Conservation (phyloP, 306 rosid genomes). For the Adenanthera pavonina region DNA sequence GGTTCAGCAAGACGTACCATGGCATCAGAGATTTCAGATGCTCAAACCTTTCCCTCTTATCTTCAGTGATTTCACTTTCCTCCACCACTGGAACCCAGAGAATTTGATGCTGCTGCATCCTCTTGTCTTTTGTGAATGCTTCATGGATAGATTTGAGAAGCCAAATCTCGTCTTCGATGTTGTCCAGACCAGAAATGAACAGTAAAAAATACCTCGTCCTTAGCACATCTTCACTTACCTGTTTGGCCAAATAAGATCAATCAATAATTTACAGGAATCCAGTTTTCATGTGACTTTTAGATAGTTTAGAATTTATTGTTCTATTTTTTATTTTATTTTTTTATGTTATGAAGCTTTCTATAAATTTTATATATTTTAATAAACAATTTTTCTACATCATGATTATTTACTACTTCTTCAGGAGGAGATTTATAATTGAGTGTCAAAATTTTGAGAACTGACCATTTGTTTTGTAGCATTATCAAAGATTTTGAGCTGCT, state of each 20-base stretch:
- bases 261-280: neutral
- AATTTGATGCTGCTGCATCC: slow-evolving; percentile 22
- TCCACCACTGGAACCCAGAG: slow-evolving; percentile 54
- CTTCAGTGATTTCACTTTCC: slow-evolving; percentile 13
- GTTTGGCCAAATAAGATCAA: neutral
- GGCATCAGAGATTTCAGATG: slow-evolving; percentile 41
- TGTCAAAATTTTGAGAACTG: neutral
- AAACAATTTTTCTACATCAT: too few relatives aligned
- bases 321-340: too few relatives aligned
- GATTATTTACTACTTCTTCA: too few relatives aligned
- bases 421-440: too few relatives aligned
- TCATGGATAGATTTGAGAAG: slow-evolving; percentile 39
- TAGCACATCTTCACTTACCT: neutral
- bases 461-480: slow-evolving; percentile 42
- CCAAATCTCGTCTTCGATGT: slow-evolving; percentile 25
- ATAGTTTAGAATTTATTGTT: too few relatives aligned
- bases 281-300: too few relatives aligned
- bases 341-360: too few relatives aligned
- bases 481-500: slow-evolving; percentile 32
- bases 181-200: slow-evolving; percentile 18
- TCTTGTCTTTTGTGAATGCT: slow-evolving; percentile 18
- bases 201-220: neutral
- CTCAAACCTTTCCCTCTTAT: slow-evolving; percentile 39
- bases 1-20: slow-evolving; percentile 41
- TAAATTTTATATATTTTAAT: too few relatives aligned